phyloP scores from a whole-genome alignment of 305 asterid species.

The Fraxinus greggii region DNA sequence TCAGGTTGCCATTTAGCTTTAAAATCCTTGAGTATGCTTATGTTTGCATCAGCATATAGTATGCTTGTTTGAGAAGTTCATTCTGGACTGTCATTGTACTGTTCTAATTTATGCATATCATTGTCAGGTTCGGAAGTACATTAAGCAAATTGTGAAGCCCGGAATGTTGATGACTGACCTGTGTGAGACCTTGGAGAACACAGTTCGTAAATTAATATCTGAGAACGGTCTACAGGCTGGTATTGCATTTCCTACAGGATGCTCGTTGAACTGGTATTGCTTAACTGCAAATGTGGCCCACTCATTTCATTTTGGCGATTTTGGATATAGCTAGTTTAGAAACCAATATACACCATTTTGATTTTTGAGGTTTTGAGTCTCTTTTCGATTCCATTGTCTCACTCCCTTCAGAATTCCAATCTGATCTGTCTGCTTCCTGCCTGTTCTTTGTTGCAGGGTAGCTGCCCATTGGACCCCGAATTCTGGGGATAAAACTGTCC shows the following conservation, averaged over 20 bases:
- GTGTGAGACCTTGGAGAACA: slow-evolving; percentile 93
- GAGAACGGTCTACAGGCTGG: slow-evolving; percentile 70
- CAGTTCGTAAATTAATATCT: slow-evolving; percentile 81
- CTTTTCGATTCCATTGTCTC: neutral
- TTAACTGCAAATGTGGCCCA: neutral
- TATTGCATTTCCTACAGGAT: slow-evolving; percentile 56
- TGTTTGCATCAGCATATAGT: neutral
- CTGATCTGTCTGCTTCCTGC: neutral
- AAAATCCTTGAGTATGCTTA: slow-evolving; percentile 2
- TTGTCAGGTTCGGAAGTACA: slow-evolving; percentile 78
- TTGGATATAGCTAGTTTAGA: neutral
- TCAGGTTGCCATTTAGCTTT: slow-evolving; percentile 53
- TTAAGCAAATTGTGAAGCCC: slow-evolving; percentile 75
- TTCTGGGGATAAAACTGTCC: slow-evolving; percentile 55
- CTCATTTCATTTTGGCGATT: slow-evolving; percentile 9
- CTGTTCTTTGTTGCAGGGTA: slow-evolving; percentile 34
- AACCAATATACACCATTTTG: neutral
- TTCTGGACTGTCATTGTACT: neutral
- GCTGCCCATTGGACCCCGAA: slow-evolving; percentile 63
- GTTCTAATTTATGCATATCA: slow-evolving; percentile 1
- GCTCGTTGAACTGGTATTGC: slow-evolving; percentile 48
- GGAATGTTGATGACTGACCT: slow-evolving; percentile 94
- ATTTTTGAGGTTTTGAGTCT: neutral
- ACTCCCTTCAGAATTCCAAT: neutral
- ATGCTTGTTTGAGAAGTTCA: neutral